phyloP scores from a whole-genome alignment of 2,329 filamentous ascomycete genomes.

The Scedosporium aurantiacum region DNA sequence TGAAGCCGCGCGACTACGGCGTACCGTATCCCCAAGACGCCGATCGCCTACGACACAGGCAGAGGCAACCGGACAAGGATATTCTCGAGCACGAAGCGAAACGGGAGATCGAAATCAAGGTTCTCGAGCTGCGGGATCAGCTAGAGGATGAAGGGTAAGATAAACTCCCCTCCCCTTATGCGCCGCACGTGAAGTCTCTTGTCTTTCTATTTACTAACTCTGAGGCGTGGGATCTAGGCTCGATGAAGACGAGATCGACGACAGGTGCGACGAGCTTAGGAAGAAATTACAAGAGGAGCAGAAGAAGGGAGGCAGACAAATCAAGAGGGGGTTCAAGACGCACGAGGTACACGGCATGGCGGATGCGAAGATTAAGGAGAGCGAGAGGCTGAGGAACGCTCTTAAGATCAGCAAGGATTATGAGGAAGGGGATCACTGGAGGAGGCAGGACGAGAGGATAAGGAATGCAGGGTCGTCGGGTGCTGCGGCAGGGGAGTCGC shows the following conservation, averaged over 20 bases:
- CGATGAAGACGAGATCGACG: constrained; percentile 86
- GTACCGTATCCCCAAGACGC: constrained; percentile 67
- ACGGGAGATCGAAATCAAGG: constrained; percentile 83
- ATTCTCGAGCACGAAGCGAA: constrained; percentile 93
- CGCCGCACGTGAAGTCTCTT: background rate
- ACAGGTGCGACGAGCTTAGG: constrained; percentile 32
- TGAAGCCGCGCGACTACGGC: constrained; percentile 69
- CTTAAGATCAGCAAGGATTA: constrained; percentile 80
- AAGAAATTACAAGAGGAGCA: constrained; percentile 29
- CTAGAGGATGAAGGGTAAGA: constrained; percentile 80
- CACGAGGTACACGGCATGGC: constrained; percentile 96
- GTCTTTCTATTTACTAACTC: background rate
- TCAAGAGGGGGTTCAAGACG: constrained; percentile 59
- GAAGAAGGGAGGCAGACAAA: constrained; percentile 20
- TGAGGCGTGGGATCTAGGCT: constrained; percentile 33
- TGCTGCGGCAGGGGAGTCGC: constrained; percentile 13
- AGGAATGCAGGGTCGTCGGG: constrained; percentile 28
- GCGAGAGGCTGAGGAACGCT: constrained; percentile 73
- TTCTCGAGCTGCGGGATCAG: constrained; percentile 78
- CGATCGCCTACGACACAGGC: constrained; percentile 59
- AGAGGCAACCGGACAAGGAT: constrained; percentile 77
- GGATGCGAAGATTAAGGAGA: constrained; percentile 92
- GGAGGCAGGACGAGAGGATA: constrained; percentile 64
- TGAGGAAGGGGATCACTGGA: constrained; percentile 78
- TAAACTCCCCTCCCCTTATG: background rate